These are phyloP conservation scores for Zygosaccharomyces pseudorouxii DNA, from an alignment of 805 yeast genomes.

Conservation along the genomic window DNA sequence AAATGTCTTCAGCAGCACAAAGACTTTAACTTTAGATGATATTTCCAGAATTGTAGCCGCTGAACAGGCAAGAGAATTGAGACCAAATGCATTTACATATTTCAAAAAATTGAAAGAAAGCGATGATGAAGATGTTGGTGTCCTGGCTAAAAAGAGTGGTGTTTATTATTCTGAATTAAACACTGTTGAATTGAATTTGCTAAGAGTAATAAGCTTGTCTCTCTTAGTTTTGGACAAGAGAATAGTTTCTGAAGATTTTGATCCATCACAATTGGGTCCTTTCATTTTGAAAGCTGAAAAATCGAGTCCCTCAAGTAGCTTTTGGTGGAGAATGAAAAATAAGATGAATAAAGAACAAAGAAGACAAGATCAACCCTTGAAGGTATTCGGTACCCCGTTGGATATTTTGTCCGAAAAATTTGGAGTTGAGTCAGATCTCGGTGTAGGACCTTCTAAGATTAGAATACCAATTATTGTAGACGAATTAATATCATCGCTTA, in stretches of 20 bases:
- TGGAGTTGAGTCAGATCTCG: slow-evolving; percentile 81
- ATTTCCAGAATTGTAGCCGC: slow-evolving; percentile 96
- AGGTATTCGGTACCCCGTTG: slow-evolving; percentile 77
- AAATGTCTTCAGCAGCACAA: slow-evolving; percentile 65
- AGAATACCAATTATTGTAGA: slow-evolving; percentile 83
- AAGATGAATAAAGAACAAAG: slow-evolving; percentile 29
- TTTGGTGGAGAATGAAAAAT: slow-evolving; percentile 31
- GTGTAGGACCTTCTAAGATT: slow-evolving; percentile 75
- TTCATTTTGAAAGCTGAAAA: slow-evolving; percentile 70
- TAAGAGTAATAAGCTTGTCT: slow-evolving; percentile 49
- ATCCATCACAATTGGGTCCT: slow-evolving; percentile 38
- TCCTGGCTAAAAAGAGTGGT: slow-evolving; percentile 28
- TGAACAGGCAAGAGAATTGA: slow-evolving; percentile 88
- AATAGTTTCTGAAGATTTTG: slow-evolving; percentile 11
- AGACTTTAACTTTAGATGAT: slow-evolving; percentile 87
- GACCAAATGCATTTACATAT: slow-evolving; percentile 89
- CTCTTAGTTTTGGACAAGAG: slow-evolving; percentile 28
- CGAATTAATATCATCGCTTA: slow-evolving; percentile 75
- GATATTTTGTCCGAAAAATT: slow-evolving; percentile 58
- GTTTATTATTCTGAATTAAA: slow-evolving; percentile 56
- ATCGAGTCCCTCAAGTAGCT: slow-evolving; percentile 15
- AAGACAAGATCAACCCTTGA: slow-evolving; percentile 21
- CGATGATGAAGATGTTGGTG: slow-evolving; percentile 23
- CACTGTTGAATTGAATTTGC: slow-evolving; percentile 44
- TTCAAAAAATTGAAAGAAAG: slow-evolving; percentile 44